Percentiles rank a stretch among this genome's conserved stretches.
Evolutionary conservation across 495 filamentous ascomycete species (phyloP).

Genomic region (Echria macrotheca): DNA sequence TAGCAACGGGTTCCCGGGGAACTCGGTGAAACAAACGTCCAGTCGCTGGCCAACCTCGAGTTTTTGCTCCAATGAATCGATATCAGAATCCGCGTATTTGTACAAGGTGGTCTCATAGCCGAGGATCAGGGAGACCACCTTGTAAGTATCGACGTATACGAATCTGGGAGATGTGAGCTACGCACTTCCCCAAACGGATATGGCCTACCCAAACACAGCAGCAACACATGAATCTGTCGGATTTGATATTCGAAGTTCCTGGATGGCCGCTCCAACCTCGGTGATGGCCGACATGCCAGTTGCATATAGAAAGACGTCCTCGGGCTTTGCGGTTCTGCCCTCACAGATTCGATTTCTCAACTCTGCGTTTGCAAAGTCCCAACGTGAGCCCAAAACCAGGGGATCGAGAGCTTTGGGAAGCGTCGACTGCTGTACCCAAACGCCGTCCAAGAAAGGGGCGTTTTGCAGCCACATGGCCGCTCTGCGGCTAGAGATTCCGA

Average conservation of each 20-base stretch:
- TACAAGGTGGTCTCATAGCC: neutral
- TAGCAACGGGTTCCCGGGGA: conserved; percentile 26
- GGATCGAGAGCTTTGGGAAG: neutral
- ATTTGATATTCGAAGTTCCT: neutral
- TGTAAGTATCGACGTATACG: conserved; percentile 27
- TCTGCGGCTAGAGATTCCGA: conserved; percentile 25
- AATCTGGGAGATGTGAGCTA: conserved; percentile 10
- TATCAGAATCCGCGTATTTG: conserved; percentile 2
- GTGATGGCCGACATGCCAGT: conserved; percentile 21
- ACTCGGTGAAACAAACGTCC: conserved; percentile 22
- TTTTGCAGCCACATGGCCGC: conserved; percentile 18
- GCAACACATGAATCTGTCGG: neutral
- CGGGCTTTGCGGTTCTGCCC: neutral
- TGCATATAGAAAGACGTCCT: conserved; percentile 20
- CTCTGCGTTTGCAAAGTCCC: neutral
- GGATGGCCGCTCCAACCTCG: conserved; percentile 7
- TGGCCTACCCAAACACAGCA: conserved; percentile 19
- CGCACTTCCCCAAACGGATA: too few relatives aligned
- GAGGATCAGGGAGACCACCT: conserved; percentile 13
- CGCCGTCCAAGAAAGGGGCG: neutral
- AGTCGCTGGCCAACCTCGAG: neutral
- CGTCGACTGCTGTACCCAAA: too few relatives aligned
- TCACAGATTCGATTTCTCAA: conserved; percentile 6
- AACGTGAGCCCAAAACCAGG: too few relatives aligned
- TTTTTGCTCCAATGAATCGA: neutral